Conservation (phyloP, 2,329 filamentous ascomycete genomes). For the Talaromyces verruculosus region DNA sequence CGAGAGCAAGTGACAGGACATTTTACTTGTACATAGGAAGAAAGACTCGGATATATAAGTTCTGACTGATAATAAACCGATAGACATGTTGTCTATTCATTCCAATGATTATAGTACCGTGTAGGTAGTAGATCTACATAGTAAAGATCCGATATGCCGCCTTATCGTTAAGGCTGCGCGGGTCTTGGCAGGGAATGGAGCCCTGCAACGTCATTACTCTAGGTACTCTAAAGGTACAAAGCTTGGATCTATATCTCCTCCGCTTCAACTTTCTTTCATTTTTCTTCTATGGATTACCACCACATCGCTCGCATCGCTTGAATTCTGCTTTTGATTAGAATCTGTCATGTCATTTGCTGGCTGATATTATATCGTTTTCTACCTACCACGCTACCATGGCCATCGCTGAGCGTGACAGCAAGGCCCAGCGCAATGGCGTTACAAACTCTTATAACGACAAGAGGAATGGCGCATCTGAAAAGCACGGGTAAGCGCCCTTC, state of each 20-base stretch:
- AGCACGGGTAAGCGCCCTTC: constrained; percentile 7
- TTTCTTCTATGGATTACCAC: neutral
- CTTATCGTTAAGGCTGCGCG: neutral
- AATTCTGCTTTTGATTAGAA: neutral
- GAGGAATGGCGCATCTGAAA: neutral
- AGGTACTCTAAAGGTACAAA: neutral
- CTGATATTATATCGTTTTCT: neutral
- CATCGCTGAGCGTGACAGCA: constrained; percentile 1
- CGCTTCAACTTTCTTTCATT: neutral
- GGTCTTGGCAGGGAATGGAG: constrained; percentile 5
- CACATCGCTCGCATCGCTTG: neutral
- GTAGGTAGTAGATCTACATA: neutral
- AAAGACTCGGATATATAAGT: neutral
- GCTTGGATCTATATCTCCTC: neutral
- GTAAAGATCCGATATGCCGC: neutral
- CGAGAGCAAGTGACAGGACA: neutral
- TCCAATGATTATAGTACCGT: neutral
- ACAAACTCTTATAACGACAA: neutral
- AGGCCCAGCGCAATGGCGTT: constrained; percentile 4
- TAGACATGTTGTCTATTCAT: neutral
- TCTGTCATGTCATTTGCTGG: neutral
- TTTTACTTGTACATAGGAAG: neutral
- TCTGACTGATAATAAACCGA: neutral
- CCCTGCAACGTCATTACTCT: constrained; percentile 4
- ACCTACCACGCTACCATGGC: constrained; percentile 11